Conservation (phyloP, 129 eudicot species). For the Arctium lappa region DNA sequence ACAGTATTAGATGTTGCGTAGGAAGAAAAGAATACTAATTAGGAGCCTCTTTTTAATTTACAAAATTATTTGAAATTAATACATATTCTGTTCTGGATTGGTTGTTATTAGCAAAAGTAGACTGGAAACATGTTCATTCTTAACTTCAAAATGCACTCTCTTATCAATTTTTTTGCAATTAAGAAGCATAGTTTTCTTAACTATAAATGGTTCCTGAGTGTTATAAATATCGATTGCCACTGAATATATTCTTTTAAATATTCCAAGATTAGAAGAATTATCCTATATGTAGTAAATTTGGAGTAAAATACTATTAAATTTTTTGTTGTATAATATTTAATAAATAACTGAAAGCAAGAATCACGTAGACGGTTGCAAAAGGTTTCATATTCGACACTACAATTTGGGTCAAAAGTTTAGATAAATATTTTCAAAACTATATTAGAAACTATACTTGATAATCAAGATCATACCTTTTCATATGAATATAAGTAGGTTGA, state of each 20-base stretch:
- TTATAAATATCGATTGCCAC: background rate
- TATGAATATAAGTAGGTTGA: background rate
- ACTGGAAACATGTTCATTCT: background rate
- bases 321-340: background rate
- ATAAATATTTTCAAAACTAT: background rate
- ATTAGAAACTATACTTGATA: background rate
- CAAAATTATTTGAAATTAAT: background rate
- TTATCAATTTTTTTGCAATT: background rate
- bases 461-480: background rate
- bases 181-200: background rate
- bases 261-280: background rate
- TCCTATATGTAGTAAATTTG: background rate
- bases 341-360: background rate
- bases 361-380: background rate
- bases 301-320: background rate
- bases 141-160: background rate
- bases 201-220: background rate
- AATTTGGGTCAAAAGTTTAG: background rate
- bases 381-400: background rate
- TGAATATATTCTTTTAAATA: background rate
- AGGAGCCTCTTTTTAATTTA: background rate
- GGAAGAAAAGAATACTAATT: background rate
- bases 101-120: background rate
- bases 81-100: background rate
- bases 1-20: background rate